Percentiles rank a stretch among this genome's conserved stretches.
Evolutionary conservation across 345 rosid species (phyloP).

Genomic region (Corymbia maculata): DNA sequence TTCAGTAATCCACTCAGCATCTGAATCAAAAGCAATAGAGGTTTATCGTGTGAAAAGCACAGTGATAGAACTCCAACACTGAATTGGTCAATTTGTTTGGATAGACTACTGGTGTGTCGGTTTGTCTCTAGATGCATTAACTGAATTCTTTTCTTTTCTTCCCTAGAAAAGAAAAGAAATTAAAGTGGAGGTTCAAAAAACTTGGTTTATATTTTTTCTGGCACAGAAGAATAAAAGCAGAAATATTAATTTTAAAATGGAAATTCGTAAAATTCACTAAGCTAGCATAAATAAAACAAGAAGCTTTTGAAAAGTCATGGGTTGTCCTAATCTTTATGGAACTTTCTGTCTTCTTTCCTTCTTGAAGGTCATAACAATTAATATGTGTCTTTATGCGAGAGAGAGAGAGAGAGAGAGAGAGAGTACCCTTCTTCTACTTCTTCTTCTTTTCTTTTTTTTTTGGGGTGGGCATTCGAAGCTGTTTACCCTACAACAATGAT

Average conservation of each 20-base stretch:
- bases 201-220: not conserved
- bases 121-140: not conserved
- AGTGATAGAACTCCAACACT: not conserved
- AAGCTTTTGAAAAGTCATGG: not conserved
- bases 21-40: not conserved
- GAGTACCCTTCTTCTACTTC: not conserved
- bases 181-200: not conserved
- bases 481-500: not conserved
- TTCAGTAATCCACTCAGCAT: not conserved
- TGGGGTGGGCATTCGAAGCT: not conserved
- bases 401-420: not conserved
- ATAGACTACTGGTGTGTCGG: not conserved
- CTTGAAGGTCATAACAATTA: not conserved
- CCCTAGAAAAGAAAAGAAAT: not conserved
- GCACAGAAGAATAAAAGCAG: not conserved
- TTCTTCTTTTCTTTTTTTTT: too few species aligned
- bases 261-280: not conserved
- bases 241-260: not conserved
- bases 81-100: not conserved
- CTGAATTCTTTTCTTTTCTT: not conserved
- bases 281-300: not conserved
- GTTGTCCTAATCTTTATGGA: not conserved
- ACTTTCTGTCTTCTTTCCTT: not conserved
- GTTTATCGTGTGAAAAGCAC: not conserved
- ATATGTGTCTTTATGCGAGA: not conserved